Evolutionary conservation across 2,329 filamentous ascomycete species (phyloP).

Genomic region (Pseudogymnoascus sp.): DNA sequence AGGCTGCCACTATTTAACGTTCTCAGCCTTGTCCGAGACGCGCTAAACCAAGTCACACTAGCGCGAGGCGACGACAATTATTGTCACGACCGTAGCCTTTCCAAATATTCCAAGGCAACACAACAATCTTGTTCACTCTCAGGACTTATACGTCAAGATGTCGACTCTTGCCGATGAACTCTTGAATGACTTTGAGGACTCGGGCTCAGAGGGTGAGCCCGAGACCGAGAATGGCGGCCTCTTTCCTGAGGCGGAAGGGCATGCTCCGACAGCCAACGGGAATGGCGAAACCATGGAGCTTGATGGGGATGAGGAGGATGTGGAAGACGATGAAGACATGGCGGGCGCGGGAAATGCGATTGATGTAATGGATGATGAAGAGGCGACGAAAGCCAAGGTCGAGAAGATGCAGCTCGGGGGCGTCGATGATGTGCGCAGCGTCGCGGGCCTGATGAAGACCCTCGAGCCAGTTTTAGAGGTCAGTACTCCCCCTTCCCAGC

Average conservation of each 20-base stretch:
- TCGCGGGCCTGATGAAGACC: constrained; percentile 72
- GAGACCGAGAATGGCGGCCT: constrained; percentile 43
- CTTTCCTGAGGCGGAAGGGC: constrained; percentile 35
- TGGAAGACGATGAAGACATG: constrained; percentile 53
- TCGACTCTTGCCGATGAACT: constrained; percentile 89
- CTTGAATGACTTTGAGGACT: constrained; percentile 83
- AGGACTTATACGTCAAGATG: constrained; percentile 42
- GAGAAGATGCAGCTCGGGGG: constrained; percentile 72
- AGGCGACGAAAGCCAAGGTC: constrained; percentile 67
- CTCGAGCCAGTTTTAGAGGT: constrained; percentile 76
- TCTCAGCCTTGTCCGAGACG: neutral
- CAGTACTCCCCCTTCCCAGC: constrained; percentile 35
- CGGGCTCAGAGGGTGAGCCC: constrained; percentile 66
- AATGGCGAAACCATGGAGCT: constrained; percentile 40
- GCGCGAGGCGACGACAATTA: constrained; percentile 5
- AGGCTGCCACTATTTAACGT: neutral
- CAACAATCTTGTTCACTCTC: constrained; percentile 2
- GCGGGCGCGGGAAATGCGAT: constrained; percentile 36
- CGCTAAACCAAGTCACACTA: constrained; percentile 2
- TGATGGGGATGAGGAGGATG: constrained; percentile 52
- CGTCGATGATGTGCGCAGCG: constrained; percentile 70
- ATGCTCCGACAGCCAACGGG: constrained; percentile 20
- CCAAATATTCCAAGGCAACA: constrained; percentile 11
- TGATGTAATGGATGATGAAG: constrained; percentile 52
- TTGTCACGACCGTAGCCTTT: constrained; percentile 11